Evolutionary conservation across 352 stramenopile species (phyloP).

Genomic region (Phytophthora litchii): DNA sequence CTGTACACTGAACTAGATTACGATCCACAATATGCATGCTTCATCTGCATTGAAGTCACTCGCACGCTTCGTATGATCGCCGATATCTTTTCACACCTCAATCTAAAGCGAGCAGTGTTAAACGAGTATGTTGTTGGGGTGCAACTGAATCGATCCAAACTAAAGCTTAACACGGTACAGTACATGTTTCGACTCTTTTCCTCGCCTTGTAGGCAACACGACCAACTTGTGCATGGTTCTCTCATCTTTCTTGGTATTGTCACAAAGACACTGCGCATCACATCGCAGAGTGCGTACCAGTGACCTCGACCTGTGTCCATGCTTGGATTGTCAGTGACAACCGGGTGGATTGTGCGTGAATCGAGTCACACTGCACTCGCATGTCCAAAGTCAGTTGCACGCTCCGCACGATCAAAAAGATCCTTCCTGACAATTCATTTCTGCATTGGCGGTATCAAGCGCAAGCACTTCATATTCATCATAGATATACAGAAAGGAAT

Average conservation of each 20-base stretch:
- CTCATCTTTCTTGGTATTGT: background rate
- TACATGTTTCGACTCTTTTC: background rate
- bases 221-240: background rate
- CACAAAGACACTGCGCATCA: slow-evolving; percentile 9
- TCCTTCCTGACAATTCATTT: slow-evolving; percentile 1
- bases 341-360: slow-evolving; percentile 8
- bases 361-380: background rate
- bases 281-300: background rate
- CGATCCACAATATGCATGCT: slow-evolving; percentile 11
- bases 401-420: slow-evolving; percentile 5
- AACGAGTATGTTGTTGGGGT: slow-evolving; percentile 4
- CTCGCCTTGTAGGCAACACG: slow-evolving; percentile 1
- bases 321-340: too few species aligned
- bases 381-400: background rate
- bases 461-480: background rate
- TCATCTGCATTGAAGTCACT: slow-evolving; percentile 6
- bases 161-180: background rate
- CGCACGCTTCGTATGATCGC: slow-evolving; percentile 4
- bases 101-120: slow-evolving; percentile 11
- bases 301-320: too few species aligned
- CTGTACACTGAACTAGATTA: background rate
- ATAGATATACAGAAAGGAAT: background rate
- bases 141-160: background rate
- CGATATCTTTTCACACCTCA: too few species aligned
- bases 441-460: slow-evolving; percentile 10